Evolutionary conservation across 768 basidiomycete species (phyloP), one percentile per base, ranked within the genome.

Genomic region (Atractiella rhizophila): DNA sequence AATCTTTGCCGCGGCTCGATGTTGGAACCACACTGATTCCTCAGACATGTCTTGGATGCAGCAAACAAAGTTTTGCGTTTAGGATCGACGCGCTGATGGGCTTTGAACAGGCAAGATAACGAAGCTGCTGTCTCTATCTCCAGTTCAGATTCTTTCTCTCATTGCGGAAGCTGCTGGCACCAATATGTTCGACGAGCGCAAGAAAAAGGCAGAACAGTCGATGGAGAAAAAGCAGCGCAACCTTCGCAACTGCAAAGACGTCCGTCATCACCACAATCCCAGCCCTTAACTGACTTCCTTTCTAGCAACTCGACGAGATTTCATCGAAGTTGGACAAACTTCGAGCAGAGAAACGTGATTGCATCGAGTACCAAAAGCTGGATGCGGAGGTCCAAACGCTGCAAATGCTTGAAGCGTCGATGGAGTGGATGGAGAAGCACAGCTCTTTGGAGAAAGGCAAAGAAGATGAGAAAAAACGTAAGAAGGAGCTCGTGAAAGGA

Each of bases 141-240:
- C 91, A 0, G 76, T 78, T 63, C 91, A 98, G 57, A 88, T 96
- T 45, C 68, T 98, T 11, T 82, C 85, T 1, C 88, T 98, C 79
- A 80, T 96, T 3, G 91, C 96, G 59, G 91, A 98, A 57, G 91
- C 91, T 0, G 82, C 86, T 0, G 91, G 91, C 5, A 98, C 91
- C 23, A 74, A 83, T 21, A 96, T 96, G 91, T 98, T 94, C 53
- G 91, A 98, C 57, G 88, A 96, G 40, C 71, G 80, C 15, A 98
- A 96, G 56, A 85, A 91, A 56, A 91, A 91, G 58, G 86, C 88
- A 6, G 69, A 75, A 54, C 82, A 78, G 60, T 91, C 81, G 0
- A 98, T 98, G 76, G 67, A 68, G 20, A 94, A 88, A 67, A 96
- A 96, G 62, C 82, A 96, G 49, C 94, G 88, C 60, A 74, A 77